Conservation (phyloP, 352 stramenopile genomes). For the Blastocystis sp. region DNA sequence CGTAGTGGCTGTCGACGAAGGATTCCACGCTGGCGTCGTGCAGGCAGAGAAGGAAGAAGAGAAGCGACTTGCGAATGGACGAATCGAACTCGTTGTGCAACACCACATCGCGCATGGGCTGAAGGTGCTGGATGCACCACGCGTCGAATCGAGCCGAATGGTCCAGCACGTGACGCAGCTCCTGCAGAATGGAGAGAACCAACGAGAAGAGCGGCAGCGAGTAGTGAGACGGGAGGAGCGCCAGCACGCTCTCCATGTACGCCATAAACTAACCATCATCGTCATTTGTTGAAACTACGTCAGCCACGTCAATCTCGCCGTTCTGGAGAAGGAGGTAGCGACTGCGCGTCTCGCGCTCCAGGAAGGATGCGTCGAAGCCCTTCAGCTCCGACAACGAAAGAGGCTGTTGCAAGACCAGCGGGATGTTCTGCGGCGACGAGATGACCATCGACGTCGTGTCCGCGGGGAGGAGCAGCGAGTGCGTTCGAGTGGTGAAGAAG, state of each 20-base stretch:
- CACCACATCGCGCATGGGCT: background rate
- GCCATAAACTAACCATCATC: background rate
- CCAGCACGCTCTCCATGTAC: background rate
- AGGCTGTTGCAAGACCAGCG: conserved; percentile 16
- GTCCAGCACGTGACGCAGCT: background rate
- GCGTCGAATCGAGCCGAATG: background rate
- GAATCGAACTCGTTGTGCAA: background rate
- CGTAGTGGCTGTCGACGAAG: conserved; percentile 20
- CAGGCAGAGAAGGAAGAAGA: conserved; percentile 10
- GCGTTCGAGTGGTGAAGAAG: background rate
- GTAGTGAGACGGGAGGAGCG: background rate
- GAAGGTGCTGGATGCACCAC: background rate
- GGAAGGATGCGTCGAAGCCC: background rate
- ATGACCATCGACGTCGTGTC: conserved; percentile 8
- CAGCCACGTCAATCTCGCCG: background rate
- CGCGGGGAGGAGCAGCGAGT: background rate
- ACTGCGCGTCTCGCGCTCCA: conserved; percentile 34
- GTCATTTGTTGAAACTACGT: background rate
- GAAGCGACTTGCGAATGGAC: background rate
- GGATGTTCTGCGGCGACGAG: background rate
- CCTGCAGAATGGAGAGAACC: conserved; percentile 11
- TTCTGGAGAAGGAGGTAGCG: conserved; percentile 30
- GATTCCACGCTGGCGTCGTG: background rate
- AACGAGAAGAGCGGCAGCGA: background rate
- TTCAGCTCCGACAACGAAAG: background rate